Percentiles rank a stretch among this genome's conserved stretches.
phyloP scores from a whole-genome alignment of 1,284 basidiomycete genomes.

The Irpex sp. region DNA sequence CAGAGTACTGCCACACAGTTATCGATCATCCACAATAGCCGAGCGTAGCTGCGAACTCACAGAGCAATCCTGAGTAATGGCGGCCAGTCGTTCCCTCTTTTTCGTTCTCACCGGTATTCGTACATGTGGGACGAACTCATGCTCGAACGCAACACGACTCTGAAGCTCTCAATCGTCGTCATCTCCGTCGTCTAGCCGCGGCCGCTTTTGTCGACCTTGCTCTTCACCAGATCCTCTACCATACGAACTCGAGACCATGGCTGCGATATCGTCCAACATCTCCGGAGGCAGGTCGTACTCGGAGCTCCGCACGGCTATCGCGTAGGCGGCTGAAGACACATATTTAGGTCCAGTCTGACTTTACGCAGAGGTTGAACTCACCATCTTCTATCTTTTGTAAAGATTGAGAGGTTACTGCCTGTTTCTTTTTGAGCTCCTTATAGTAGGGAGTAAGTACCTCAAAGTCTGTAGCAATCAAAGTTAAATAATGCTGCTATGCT shows the following conservation, averaged over 20 bases:
- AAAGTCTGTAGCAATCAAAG: conserved; percentile 51
- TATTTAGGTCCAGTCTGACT: conserved; percentile 4
- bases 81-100: too few relatives aligned
- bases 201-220: conserved; percentile 5
- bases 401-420: conserved; percentile 80
- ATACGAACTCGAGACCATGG: conserved; percentile 25
- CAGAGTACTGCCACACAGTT: background rate
- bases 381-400: conserved; percentile 94
- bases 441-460: conserved; percentile 70
- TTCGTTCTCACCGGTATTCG: background rate
- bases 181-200: conserved; percentile 12
- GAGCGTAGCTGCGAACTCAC: background rate
- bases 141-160: background rate
- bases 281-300: conserved; percentile 68
- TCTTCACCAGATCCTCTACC: conserved; percentile 8
- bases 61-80: background rate
- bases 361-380: conserved; percentile 31
- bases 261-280: conserved; percentile 64
- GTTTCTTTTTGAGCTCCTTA: conserved; percentile 82
- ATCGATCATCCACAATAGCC: background rate
- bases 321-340: conserved; percentile 55
- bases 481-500: background rate
- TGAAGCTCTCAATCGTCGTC: conserved; percentile 7
- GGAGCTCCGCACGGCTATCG: conserved; percentile 63
- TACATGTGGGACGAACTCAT: background rate